Percentiles rank a stretch among this genome's conserved stretches.
phyloP scores from a whole-genome alignment of 2,329 filamentous ascomycete species.

The Cladophialophora carrionii region DNA sequence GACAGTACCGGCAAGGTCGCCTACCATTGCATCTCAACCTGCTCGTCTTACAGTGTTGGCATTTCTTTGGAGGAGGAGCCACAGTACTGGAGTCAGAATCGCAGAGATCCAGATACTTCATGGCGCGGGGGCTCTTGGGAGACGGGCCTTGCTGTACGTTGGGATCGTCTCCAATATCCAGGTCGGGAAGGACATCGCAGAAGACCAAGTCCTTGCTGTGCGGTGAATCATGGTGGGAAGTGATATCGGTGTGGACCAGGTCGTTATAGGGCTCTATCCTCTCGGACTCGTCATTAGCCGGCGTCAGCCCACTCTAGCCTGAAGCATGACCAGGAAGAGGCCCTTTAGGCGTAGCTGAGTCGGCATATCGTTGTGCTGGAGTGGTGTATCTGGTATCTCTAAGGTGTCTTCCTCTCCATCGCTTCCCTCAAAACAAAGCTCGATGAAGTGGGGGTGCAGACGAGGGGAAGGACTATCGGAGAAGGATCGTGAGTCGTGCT shows the following conservation, averaged over 20 bases:
- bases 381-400: neutral
- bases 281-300: neutral
- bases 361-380: neutral
- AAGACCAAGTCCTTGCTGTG: conserved; percentile 8
- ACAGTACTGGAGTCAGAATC: neutral
- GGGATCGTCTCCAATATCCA: neutral
- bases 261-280: neutral
- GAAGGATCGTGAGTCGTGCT: neutral
- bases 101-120: conserved; percentile 5
- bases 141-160: neutral
- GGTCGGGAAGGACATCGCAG: neutral
- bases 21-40: neutral
- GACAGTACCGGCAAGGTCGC: neutral
- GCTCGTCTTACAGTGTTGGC: neutral
- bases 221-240: neutral
- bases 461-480: conserved; percentile 5
- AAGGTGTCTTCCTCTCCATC: neutral
- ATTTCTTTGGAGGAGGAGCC: neutral
- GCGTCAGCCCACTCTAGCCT: neutral
- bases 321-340: neutral
- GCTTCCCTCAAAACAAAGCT: neutral
- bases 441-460: neutral
- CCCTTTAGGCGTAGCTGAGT: neutral
- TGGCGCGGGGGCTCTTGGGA: neutral
- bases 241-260: neutral